Evolutionary conservation across 2,329 filamentous ascomycete genomes (phyloP), one percentile per base, ranked within the genome.

Genomic region (Apiospora hydei): DNA sequence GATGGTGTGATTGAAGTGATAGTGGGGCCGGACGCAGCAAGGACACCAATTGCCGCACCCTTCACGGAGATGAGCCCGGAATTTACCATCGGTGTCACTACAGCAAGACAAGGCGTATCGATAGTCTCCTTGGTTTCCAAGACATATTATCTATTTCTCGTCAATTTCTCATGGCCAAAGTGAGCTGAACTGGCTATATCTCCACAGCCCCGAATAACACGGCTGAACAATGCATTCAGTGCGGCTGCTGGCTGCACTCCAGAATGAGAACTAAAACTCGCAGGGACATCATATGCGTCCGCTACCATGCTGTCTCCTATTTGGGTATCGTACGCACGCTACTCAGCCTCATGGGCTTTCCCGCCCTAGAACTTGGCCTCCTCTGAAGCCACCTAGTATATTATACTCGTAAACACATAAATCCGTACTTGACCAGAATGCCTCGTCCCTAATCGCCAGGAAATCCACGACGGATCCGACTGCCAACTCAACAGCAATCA

Each of bases 1-100:
- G 57, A 64, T 64, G 57, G 57, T 64, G 57, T 41, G 57, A 64
- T 64, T 64, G 30, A 16, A 6, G 30, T 11, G 53, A 21, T 64
- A n/a, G 57, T 64, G 57, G 57, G 57, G 57, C 57, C 21, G 34
- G 18, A 1, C 16, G 41, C 21, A 41, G 34, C 21, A 24, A 14
- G 34, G 34, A 61, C 34, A 34, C 53, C 53, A 61, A 61, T 61
- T 26, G 49, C 53, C 53, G 53, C 53, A 3, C 30, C 53, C 16
- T 34, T 16, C 21, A 34, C 51, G 26, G 30, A 64, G 30, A 18
- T 41, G 18, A n/a, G 34, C 10, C 57, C 53, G 53, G 53, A 64
- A 64, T 18, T 64, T 64, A n/a, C 53, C 53, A n/a, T 38, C 30
- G 30, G 53, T 38, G 53, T n/a, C 34, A 64, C 21, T 38, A 41